Conservation (phyloP, 768 basidiomycete genomes). For the Phlegmacium glaucopus region DNA sequence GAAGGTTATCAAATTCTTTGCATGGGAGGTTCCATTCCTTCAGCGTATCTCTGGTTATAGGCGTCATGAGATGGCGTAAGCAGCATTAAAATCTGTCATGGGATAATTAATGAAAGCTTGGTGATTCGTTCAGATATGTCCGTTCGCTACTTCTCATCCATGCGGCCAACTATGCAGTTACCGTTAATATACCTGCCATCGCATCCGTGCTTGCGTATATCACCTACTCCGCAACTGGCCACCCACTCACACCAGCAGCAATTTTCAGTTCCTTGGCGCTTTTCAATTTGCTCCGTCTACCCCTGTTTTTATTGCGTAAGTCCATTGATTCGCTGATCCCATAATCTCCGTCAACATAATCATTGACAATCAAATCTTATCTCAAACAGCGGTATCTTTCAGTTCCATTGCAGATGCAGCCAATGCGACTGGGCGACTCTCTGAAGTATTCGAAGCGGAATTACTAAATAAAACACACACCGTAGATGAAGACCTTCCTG, state of each 20-base stretch:
- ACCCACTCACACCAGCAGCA: constrained; percentile 61
- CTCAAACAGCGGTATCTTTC: constrained; percentile 53
- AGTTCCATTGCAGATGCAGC: constrained; percentile 81
- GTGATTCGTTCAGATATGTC: constrained; percentile 43
- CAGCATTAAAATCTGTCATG: not conserved
- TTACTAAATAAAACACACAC: constrained; percentile 54
- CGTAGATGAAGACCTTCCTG: constrained; percentile 51
- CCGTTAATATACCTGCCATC: constrained; percentile 69
- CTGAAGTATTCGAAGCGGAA: constrained; percentile 84
- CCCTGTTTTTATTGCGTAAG: constrained; percentile 70
- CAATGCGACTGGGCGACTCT: constrained; percentile 75
- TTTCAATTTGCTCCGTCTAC: constrained; percentile 80
- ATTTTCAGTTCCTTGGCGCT: constrained; percentile 85
- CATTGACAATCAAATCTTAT: not conserved
- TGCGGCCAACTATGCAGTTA: constrained; percentile 63
- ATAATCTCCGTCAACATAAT: constrained; percentile 3
- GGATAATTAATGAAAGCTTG: not conserved
- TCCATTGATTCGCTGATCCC: constrained; percentile 5
- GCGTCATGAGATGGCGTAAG: constrained; percentile 64
- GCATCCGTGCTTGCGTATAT: constrained; percentile 78
- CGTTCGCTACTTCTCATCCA: constrained; percentile 65
- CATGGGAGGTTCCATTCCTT: constrained; percentile 84
- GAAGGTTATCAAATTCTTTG: constrained; percentile 91
- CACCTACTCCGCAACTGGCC: constrained; percentile 72
- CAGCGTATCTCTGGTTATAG: constrained; percentile 69